Conservation (phyloP, 1,284 basidiomycete species). For the Tilletia setariae region DNA sequence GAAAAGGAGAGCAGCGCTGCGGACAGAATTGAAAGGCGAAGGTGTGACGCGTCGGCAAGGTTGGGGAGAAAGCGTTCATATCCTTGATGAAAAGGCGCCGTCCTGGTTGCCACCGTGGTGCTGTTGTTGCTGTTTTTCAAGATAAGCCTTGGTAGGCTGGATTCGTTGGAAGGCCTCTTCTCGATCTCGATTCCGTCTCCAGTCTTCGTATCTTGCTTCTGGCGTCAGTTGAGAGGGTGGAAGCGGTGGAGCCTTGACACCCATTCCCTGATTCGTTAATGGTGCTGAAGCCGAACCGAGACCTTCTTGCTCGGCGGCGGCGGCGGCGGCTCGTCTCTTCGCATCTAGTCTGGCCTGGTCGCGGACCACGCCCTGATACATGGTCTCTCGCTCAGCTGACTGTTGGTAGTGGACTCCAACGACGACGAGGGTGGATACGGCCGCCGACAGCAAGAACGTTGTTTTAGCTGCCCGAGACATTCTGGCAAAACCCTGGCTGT, state of each 20-base stretch:
- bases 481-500: background rate
- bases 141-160: constrained; percentile 1
- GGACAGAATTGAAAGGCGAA: background rate
- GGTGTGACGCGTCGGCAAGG: background rate
- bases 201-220: constrained; percentile 1
- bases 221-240: background rate
- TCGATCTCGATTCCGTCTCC: background rate
- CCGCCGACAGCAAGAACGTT: constrained; percentile 10
- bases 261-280: background rate
- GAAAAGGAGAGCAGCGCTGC: no score
- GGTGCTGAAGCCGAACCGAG: background rate
- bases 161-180: constrained; percentile 2
- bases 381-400: constrained; percentile 4
- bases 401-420: constrained; percentile 11
- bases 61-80: background rate
- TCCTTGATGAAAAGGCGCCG: background rate
- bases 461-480: constrained; percentile 9
- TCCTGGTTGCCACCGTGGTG: background rate
- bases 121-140: background rate
- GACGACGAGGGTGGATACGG: constrained; percentile 13
- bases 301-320: background rate
- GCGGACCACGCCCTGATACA: constrained; percentile 13
- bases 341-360: constrained; percentile 9
- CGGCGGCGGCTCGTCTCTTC: background rate
- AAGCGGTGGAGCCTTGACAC: constrained; percentile 1